Base-by-base conservation (phyloP, 768 basidiomycete genomes). In the Hericium alpestre region DNA sequence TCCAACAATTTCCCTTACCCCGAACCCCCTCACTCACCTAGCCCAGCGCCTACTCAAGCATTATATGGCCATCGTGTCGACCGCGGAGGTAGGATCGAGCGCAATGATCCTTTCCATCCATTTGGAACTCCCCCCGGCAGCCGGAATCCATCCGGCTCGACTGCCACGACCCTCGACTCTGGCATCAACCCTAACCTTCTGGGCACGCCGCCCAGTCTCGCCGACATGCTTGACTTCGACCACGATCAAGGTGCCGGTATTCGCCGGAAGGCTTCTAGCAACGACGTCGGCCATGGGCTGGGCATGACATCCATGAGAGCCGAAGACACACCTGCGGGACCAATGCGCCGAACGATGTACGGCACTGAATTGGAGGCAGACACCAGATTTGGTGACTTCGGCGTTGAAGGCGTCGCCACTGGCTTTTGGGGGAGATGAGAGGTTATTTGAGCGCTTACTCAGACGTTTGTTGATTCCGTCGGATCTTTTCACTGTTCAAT, bases 301-400 rank as follows among this genome's bases (percentile, higher is more conserved):
- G 77, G 73, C n/a, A 63, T 77, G 63, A 73, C 71, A 10, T 66
- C 69, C 16, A 65, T 75, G 54, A 65, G 70, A 5, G 70, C 69
- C 25, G 73, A 73, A 12, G 77, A 78, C 16, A 73, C 72, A 16
- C 77, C 77, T 15, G 73, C 67, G 15, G 74, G 74, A 23, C 73
- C 76, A 4, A 74, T 78, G 61, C 81, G 79, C 65, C 79, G 82
- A 58, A 90, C 88, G 5, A 87, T 90, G 83, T 90, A 89, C 67
- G 88, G 88, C 8, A 90, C 88, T 0, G 88, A 90, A 69, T 70
- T 89, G 46, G 87, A 88, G n/a, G 74, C 73, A 37, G 87, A 90
- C 65, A 84, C 84, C n/a, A 80, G 88, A 53, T 91, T 91, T 65
- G 88, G 88, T 5, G 88, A 90, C 70, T 90, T 90, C 66, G 88